Percentiles rank a stretch among this genome's conserved stretches.
Conservation (phyloP, 805 yeast species). For the Saccharomycopsis fermentans region DNA sequence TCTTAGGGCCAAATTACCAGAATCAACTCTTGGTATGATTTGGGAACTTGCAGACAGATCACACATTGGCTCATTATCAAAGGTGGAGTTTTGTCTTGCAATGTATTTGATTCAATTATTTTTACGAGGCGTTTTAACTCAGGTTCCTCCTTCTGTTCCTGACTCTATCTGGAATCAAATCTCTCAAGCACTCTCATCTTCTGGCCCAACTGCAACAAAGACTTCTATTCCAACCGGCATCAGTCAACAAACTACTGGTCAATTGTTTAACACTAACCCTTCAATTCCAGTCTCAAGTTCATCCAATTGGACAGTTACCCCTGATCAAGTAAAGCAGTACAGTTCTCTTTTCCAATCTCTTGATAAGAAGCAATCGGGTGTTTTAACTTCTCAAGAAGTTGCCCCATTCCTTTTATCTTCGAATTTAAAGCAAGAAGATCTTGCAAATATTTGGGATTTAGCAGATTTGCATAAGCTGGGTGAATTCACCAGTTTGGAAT, state of each 20-base stretch:
- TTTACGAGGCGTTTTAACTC: constrained; percentile 51
- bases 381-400: constrained; percentile 65
- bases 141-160: constrained; percentile 44
- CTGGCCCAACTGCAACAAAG: neutral
- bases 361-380: constrained; percentile 55
- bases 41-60: constrained; percentile 83
- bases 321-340: constrained; percentile 64
- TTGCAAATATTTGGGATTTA: constrained; percentile 91
- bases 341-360: constrained; percentile 70
- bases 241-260: constrained; percentile 16
- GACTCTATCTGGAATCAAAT: constrained; percentile 30
- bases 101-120: constrained; percentile 90
- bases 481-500: constrained; percentile 67
- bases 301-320: constrained; percentile 56
- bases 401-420: constrained; percentile 87
- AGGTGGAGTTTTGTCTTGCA: constrained; percentile 77
- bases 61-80: constrained; percentile 60
- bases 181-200: constrained; percentile 5
- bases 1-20: constrained; percentile 79
- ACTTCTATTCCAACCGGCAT: neutral
- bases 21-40: constrained; percentile 65
- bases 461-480: constrained; percentile 86
- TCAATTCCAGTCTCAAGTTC: constrained; percentile 19
- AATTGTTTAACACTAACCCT: constrained; percentile 13
- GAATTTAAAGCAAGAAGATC: constrained; percentile 68